Evolutionary conservation across 2,329 filamentous ascomycete genomes (phyloP).

Genomic region (Chaetomiaceae sp.): DNA sequence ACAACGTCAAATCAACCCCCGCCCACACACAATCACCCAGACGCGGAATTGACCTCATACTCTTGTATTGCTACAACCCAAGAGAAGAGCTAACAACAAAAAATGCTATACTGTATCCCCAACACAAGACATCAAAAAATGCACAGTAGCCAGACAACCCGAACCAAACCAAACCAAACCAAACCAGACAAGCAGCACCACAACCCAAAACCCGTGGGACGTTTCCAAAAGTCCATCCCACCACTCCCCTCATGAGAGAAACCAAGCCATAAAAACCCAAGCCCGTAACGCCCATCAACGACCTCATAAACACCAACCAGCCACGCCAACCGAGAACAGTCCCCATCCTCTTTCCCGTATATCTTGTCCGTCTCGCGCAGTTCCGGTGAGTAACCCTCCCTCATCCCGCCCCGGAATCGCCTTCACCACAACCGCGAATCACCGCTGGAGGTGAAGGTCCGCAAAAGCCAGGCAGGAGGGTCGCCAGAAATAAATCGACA

Average conservation of each 20-base stretch:
- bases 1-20: too few species aligned
- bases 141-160: conserved; percentile 1
- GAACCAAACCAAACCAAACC: too few species aligned
- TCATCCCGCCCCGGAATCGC: neutral
- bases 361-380: neutral
- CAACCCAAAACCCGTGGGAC: neutral
- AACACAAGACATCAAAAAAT: conserved; percentile 11
- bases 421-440: conserved; percentile 11
- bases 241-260: neutral
- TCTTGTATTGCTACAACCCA: conserved; percentile 13
- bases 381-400: neutral
- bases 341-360: neutral
- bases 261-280: too few species aligned
- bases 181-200: neutral
- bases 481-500: neutral
- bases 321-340: neutral
- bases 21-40: too few species aligned
- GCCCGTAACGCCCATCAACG: neutral
- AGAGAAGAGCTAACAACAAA: conserved; percentile 7
- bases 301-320: neutral
- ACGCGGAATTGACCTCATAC: conserved; percentile 11
- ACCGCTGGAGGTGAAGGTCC: conserved; percentile 8
- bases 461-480: neutral
- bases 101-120: conserved; percentile 15
- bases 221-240: conserved; percentile 2